Evolutionary conservation across 305 asterid genomes (phyloP).

Genomic region (Fraxinus velutina): DNA sequence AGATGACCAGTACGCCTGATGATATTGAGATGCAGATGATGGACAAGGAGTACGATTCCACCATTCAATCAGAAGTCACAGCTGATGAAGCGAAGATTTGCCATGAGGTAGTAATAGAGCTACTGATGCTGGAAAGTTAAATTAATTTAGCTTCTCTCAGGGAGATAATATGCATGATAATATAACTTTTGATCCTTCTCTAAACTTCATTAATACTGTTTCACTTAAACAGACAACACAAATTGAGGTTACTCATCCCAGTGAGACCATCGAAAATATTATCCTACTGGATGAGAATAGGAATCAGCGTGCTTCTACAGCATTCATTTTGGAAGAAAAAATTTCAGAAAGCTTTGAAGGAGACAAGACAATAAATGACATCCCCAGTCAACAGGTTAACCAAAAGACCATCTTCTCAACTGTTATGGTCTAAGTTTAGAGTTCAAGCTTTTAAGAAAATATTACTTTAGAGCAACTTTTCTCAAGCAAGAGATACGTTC

Average conservation of each 20-base stretch:
- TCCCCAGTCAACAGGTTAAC: slow-evolving; percentile 16
- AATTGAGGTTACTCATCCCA: neutral
- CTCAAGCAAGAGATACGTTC: neutral
- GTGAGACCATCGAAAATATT: neutral
- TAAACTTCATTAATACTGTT: neutral
- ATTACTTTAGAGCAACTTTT: neutral
- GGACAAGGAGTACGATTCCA: slow-evolving; percentile 14
- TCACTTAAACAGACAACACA: slow-evolving; percentile 21
- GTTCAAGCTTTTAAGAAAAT: neutral
- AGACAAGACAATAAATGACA: slow-evolving; percentile 1
- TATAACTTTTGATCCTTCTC: neutral
- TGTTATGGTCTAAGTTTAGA: neutral
- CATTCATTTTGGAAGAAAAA: slow-evolving; percentile 3
- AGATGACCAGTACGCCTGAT: slow-evolving; percentile 5
- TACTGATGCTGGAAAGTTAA: neutral
- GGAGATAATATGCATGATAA: neutral
- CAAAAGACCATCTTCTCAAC: neutral
- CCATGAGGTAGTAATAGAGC: slow-evolving; percentile 14
- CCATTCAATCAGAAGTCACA: slow-evolving; percentile 15
- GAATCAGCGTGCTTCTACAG: neutral
- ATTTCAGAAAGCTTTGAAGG: slow-evolving; percentile 10
- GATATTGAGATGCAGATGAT: slow-evolving; percentile 16
- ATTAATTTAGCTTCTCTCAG: slow-evolving; percentile 2
- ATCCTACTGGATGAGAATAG: neutral
- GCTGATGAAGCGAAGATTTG: slow-evolving; percentile 19